These are phyloP conservation scores for Pezicula radicicola DNA, from an alignment of 2,329 filamentous ascomycete species.

Conservation along the genomic window DNA sequence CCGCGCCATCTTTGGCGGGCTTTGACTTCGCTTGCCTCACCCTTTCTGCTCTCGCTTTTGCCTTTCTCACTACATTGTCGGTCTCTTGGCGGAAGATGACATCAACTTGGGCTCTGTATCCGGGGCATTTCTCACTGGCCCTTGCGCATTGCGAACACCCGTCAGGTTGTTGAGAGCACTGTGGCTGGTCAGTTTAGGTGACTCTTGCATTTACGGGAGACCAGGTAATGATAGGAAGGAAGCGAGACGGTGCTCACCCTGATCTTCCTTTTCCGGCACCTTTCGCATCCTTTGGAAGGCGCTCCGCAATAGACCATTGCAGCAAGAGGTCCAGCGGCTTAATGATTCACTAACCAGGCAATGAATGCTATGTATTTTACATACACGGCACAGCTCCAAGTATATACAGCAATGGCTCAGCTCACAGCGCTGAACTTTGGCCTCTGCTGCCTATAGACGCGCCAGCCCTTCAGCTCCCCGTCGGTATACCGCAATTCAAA, in stretches of 20 bases:
- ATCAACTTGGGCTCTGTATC: slow-evolving; percentile 52
- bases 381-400: no score
- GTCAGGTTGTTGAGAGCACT: slow-evolving; percentile 52
- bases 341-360: no score
- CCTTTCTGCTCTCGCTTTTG: slow-evolving; percentile 32
- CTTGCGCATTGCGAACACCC: slow-evolving; percentile 54
- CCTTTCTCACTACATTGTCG: slow-evolving; percentile 48
- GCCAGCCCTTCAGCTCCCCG: no score
- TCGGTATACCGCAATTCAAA: no score
- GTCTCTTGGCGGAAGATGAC: slow-evolving; percentile 58
- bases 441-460: no score
- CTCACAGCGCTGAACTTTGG: no score
- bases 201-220: neutral
- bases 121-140: slow-evolving; percentile 48
- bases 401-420: no score
- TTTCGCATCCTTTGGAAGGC: neutral
- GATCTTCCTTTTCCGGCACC: slow-evolving; percentile 1
- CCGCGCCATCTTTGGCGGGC: neutral
- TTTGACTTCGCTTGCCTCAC: slow-evolving; percentile 1
- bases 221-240: neutral
- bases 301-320: neutral
- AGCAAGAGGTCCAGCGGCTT: no score
- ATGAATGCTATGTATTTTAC: no score
- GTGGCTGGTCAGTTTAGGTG: neutral
- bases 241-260: neutral